phyloP scores from a whole-genome alignment of 306 rosid species.

The Vigna reflexopilosa region DNA sequence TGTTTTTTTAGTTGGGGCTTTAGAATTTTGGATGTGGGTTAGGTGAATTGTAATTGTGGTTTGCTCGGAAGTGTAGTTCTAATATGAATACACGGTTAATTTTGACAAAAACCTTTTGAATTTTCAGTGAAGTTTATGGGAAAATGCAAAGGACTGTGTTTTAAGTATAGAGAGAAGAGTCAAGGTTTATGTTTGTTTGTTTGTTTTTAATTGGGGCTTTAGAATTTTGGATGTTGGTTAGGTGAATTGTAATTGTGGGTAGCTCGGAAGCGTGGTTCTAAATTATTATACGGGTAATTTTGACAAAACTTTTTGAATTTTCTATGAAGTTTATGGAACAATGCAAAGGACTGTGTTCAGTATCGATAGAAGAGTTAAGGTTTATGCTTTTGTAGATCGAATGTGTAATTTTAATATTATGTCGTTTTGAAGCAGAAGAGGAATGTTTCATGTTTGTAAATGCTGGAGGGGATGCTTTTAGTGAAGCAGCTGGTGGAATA shows the following conservation, averaged over 20 bases:
- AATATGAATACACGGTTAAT: not conserved
- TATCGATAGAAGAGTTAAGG: not conserved
- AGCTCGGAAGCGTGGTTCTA: conserved; percentile 2
- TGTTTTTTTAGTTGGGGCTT: conserved; percentile 16
- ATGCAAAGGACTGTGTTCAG: conserved; percentile 1
- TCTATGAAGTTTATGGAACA: conserved; percentile 7
- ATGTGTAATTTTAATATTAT: conserved; percentile 28
- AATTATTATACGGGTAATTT: not conserved
- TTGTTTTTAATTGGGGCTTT: conserved; percentile 20
- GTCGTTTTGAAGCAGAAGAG: conserved; percentile 60
- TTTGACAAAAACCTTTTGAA: not conserved
- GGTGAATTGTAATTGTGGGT: not conserved
- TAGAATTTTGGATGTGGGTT: conserved; percentile 18
- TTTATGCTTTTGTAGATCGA: conserved; percentile 35
- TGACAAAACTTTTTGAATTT: not conserved
- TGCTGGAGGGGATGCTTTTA: conserved; percentile 73
- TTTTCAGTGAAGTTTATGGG: not conserved
- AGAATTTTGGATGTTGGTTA: conserved; percentile 14
- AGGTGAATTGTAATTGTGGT: not conserved
- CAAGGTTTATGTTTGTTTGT: no score
- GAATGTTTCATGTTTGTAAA: conserved; percentile 76
- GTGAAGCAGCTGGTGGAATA: conserved; percentile 60
- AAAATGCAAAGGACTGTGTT: conserved; percentile 11
- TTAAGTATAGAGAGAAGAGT: not conserved
- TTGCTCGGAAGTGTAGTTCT: conserved; percentile 5